Percentiles rank a stretch among this genome's conserved stretches.
Evolutionary conservation across 768 basidiomycete species (phyloP).

Genomic region (Serpula lacrymans): DNA sequence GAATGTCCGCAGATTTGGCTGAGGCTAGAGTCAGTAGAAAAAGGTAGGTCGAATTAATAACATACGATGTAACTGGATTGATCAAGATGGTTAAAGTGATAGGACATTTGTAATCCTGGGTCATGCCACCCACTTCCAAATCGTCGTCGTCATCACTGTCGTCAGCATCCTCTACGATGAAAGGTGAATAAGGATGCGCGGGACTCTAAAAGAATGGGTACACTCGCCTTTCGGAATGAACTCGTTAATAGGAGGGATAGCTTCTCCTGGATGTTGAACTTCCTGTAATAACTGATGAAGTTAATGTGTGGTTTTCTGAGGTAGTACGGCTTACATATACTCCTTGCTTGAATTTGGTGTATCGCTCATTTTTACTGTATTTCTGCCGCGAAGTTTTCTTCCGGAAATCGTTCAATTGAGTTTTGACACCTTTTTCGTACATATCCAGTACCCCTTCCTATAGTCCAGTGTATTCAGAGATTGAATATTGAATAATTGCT

Average conservation of each 20-base stretch:
- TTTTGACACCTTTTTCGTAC: slow-evolving; percentile 49
- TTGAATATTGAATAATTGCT: neutral
- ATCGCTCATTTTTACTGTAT: slow-evolving; percentile 61
- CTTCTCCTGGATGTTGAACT: slow-evolving; percentile 55
- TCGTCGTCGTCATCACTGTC: slow-evolving; percentile 86
- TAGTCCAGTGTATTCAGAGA: slow-evolving; percentile 4
- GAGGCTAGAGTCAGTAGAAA: slow-evolving; percentile 2
- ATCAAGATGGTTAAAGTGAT: slow-evolving; percentile 63
- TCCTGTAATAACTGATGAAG: slow-evolving; percentile 42
- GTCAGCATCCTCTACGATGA: slow-evolving; percentile 71
- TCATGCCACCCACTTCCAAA: slow-evolving; percentile 81
- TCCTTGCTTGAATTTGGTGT: slow-evolving; percentile 56
- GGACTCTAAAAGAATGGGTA: neutral
- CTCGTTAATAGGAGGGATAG: slow-evolving; percentile 76
- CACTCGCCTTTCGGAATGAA: slow-evolving; percentile 66
- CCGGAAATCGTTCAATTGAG: slow-evolving; percentile 44
- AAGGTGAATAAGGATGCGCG: neutral
- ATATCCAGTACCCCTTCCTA: slow-evolving; percentile 50
- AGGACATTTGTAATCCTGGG: slow-evolving; percentile 83
- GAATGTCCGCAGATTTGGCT: slow-evolving; percentile 77
- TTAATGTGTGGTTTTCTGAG: neutral
- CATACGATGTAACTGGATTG: slow-evolving; percentile 83
- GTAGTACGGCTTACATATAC: slow-evolving; percentile 55
- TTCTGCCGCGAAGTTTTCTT: slow-evolving; percentile 73
- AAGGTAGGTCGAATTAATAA: slow-evolving; percentile 11